Evolutionary conservation across 2,329 filamentous ascomycete genomes (phyloP), one percentile per base, ranked within the genome.

Genomic region (Neobulgaria alba): DNA sequence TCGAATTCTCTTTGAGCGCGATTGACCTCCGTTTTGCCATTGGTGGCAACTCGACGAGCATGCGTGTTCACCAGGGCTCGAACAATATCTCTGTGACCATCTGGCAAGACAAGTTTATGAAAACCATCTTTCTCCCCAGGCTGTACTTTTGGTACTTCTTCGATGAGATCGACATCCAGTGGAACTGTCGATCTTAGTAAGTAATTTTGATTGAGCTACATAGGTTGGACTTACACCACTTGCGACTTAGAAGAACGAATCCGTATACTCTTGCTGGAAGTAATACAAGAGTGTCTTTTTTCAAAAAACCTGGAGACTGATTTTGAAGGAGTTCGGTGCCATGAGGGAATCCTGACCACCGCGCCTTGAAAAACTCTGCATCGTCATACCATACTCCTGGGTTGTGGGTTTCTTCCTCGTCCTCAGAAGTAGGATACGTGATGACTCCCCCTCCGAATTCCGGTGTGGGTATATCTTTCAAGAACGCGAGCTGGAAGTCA

Each of bases 21-120:
- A 15, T 9, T 33, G 7, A 8, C 14, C 18, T 33, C 30, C n/a
- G n/a, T n/a, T 33, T 33, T 33, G n/a, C 10, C 18, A 17, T 17
- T 33, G 18, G 30, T 16, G 5, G 30, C 18, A 5, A 17, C 15
- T 3, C 30, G 30, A 16, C 30, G 4, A 16, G 30, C 30, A 33
- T 33, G 30, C 3, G 30, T 33, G 9, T 33, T 33, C 14, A 33
- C 30, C 7, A 33, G 30, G 9, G 30, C 30, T 16, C 30, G 3
- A 16, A 33, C 30, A n/a, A 33, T 33, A 16, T 33, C 30, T 33
- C 18, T 33, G n/a, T 33, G 30, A 33, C 18, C 30, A 16, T 33
- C 30, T 16, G 30, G 30, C 30, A 33, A 10, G n/a, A 33, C 30
- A 14, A 33, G 18, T 16, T 33, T 17, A 17, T 17, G 15, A 17